Percentiles rank a stretch among this genome's conserved stretches.
These are phyloP conservation scores for Syzygium grande DNA, from an alignment of 345 rosid species.

Conservation along the genomic window DNA sequence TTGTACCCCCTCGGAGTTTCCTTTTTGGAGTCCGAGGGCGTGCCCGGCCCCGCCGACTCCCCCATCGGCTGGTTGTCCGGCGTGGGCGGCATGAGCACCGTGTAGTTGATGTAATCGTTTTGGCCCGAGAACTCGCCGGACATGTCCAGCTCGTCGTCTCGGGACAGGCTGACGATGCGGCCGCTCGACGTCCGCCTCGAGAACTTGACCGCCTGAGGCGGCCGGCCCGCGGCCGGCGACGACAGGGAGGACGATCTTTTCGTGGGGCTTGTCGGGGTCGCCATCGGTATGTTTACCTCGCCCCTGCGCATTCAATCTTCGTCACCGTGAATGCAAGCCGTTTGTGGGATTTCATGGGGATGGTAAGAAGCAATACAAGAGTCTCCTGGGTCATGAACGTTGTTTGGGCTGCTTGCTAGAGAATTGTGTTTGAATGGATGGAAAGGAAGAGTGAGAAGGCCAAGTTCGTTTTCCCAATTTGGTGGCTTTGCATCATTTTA, in stretches of 20 bases:
- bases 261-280: constrained; percentile 15
- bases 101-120: constrained; percentile 78
- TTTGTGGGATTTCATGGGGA: neutral
- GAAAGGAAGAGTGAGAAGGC: neutral
- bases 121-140: constrained; percentile 57
- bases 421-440: neutral
- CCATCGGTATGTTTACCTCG: constrained; percentile 12
- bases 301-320: neutral
- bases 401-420: neutral
- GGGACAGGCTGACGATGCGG: constrained; percentile 51
- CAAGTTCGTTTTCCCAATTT: constrained; percentile 5
- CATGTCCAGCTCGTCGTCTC: constrained; percentile 72
- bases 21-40: constrained; percentile 1
- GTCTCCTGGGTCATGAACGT: neutral
- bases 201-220: constrained; percentile 57
- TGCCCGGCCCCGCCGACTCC: constrained; percentile 26
- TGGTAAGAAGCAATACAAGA: neutral
- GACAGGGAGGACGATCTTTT: constrained; percentile 33
- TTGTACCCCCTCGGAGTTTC: neutral
- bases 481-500: constrained; percentile 8
- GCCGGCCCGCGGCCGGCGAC: constrained; percentile 20
- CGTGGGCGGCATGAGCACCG: constrained; percentile 90
- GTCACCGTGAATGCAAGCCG: neutral
- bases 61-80: constrained; percentile 87
- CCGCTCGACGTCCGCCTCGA: constrained; percentile 65